Base-by-base conservation (phyloP, 768 basidiomycete species). In the Albatrellus ellisii region DNA sequence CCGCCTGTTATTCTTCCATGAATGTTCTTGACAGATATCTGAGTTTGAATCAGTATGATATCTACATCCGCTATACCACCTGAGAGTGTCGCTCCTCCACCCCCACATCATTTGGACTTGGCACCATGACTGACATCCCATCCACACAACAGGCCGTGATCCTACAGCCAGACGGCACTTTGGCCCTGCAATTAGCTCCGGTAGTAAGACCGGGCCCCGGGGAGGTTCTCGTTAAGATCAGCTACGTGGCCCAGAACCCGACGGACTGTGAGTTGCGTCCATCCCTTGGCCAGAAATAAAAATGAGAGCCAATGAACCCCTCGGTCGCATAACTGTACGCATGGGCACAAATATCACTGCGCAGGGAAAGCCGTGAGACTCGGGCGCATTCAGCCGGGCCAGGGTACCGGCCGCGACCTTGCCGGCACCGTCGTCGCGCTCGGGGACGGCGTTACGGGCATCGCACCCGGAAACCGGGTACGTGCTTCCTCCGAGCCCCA, bases 181-280 rank as follows among this genome's bases (percentile, higher is more conserved):
- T 36, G 18, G 35, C 18, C 35, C 12, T 36, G 11, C n/a, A 36
- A 20, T 18, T 11, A 7, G 15, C 22, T 11, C 35, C 35, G 12
- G 20, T 36, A 14, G 18, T 26, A 12, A 7, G 12, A 12, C 39
- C 39, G 9, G 39, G 39, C 26, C 26, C 39, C 5, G 27, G 17
- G 15, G 26, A 41, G 15, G 28, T 42, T 10, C 41, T 42, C 32
- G 32, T 41, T 17, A 27, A 41, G 28, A 31, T 28, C 24, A 31
- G 9, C 18, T 18, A 15, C 18, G 39, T 28, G 26, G 39, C 39
- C 11, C 26, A 27, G 28, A 41, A 41, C 28, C 39, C 39, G 8
- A 28, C 18, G 18, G 39, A 41, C 39, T 41, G 39, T 41, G 17
- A 28, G 39, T 38, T 5, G 11, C 22, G 24, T 29, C 28, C 28